phyloP scores from a whole-genome alignment of 23 red algal genomes.

The Gracilaria domingensis region DNA sequence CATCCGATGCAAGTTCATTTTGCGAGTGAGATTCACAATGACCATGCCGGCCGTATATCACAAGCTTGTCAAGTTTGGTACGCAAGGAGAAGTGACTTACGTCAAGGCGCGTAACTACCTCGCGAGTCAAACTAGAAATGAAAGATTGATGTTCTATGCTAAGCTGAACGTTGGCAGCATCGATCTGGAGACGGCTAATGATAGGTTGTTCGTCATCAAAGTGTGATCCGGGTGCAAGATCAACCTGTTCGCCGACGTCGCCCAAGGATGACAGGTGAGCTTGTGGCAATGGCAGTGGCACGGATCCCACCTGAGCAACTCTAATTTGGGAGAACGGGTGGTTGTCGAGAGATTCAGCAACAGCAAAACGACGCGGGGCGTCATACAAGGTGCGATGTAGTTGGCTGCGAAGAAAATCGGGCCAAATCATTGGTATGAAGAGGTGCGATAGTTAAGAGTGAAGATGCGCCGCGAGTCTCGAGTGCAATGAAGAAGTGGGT shows the following conservation, averaged over 20 bases:
- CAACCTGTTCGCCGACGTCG: not conserved
- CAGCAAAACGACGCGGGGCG: not conserved
- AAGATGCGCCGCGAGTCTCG: not conserved
- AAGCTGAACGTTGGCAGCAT: not conserved
- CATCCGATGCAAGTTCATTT: not conserved
- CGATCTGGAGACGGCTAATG: not conserved
- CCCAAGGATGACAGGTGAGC: not conserved
- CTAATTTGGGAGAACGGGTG: not conserved
- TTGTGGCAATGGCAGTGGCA: not conserved
- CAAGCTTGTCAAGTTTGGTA: conserved; percentile 9
- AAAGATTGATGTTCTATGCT: not conserved
- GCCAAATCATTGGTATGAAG: not conserved
- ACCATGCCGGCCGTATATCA: not conserved
- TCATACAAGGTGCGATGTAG: not conserved
- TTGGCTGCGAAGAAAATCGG: conserved; percentile 2
- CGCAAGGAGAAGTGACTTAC: not conserved
- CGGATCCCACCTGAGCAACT: not conserved
- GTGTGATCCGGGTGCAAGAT: not conserved
- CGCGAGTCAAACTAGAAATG: conserved; percentile 4
- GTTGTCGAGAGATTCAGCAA: not conserved
- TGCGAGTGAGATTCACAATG: not conserved
- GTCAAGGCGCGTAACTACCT: conserved; percentile 10
- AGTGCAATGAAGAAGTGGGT: not conserved
- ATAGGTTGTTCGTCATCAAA: not conserved
- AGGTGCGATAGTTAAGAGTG: not conserved